Conservation (phyloP, 164 flowering plant species). For the Malania oleifera region DNA sequence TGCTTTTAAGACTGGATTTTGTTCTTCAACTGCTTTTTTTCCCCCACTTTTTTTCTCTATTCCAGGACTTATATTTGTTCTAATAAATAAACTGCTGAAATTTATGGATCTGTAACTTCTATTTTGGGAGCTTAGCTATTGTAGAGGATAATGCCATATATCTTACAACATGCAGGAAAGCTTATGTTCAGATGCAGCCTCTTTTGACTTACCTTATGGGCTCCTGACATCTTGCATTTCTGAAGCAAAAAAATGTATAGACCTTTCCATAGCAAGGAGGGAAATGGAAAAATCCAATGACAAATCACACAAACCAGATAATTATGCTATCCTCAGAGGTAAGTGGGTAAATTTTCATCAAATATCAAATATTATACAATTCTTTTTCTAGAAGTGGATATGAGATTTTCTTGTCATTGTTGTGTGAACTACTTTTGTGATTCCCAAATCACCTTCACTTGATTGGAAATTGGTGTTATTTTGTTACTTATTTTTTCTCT, state of each 20-base stretch:
- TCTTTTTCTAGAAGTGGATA: too few species aligned
- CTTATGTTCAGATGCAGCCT: constrained; percentile 95
- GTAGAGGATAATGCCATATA: background rate
- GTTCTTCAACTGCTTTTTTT: background rate
- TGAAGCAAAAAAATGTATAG: constrained; percentile 80
- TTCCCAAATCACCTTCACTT: too few species aligned
- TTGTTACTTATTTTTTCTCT: too few species aligned
- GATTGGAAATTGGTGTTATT: too few species aligned
- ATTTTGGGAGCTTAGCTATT: constrained; percentile 3
- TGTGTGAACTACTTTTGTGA: too few species aligned
- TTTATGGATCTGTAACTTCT: background rate
- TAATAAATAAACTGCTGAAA: background rate
- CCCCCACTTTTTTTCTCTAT: background rate
- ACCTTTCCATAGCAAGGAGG: constrained; percentile 55
- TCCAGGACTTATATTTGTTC: background rate
- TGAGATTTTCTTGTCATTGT: too few species aligned
- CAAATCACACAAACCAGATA: constrained; percentile 60
- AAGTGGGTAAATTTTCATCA: background rate
- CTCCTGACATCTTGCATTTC: constrained; percentile 77
- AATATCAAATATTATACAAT: background rate
- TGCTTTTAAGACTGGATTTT: constrained; percentile 1
- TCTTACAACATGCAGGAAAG: constrained; percentile 64
- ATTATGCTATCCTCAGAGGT: constrained; percentile 91
- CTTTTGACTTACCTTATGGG: constrained; percentile 78
- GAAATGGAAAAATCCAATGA: constrained; percentile 47